Evolutionary conservation across 2,329 filamentous ascomycete species (phyloP).

Genomic region (Penicillium vulpinum): DNA sequence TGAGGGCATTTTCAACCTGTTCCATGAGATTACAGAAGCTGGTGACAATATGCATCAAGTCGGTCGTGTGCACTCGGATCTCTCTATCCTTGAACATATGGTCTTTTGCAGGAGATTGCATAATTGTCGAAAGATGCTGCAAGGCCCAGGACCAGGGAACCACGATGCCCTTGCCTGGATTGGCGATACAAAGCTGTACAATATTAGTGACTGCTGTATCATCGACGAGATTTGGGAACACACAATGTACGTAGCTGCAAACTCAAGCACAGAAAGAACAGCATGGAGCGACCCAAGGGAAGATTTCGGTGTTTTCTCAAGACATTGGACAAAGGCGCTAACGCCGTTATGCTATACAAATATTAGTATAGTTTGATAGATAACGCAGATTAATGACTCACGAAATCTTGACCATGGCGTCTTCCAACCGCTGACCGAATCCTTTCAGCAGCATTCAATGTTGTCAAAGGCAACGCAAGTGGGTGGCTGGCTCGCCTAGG

Average conservation of each 20-base stretch:
- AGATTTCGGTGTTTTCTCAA: not conserved
- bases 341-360: not conserved
- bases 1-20: slow-evolving; percentile 1
- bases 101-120: not conserved
- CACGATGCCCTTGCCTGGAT: slow-evolving; percentile 8
- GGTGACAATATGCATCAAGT: not conserved
- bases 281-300: slow-evolving; percentile 6
- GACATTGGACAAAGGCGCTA: not conserved
- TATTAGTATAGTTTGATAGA: not conserved
- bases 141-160: slow-evolving; percentile 17
- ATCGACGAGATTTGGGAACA: not conserved
- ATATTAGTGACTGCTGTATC: not conserved
- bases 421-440: slow-evolving; percentile 1
- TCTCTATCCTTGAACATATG: not conserved
- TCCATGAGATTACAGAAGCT: slow-evolving; percentile 9
- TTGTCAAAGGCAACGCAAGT: not conserved
- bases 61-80: not conserved
- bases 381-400: not conserved
- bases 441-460: not conserved
- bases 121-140: slow-evolving; percentile 10
- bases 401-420: not conserved
- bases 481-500: not conserved
- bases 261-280: slow-evolving; percentile 14
- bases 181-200: slow-evolving; percentile 11
- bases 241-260: slow-evolving; percentile 13